phyloP scores from a whole-genome alignment of 228 moss, liverwort and hornwort species.

The Sphagnum fallax region DNA sequence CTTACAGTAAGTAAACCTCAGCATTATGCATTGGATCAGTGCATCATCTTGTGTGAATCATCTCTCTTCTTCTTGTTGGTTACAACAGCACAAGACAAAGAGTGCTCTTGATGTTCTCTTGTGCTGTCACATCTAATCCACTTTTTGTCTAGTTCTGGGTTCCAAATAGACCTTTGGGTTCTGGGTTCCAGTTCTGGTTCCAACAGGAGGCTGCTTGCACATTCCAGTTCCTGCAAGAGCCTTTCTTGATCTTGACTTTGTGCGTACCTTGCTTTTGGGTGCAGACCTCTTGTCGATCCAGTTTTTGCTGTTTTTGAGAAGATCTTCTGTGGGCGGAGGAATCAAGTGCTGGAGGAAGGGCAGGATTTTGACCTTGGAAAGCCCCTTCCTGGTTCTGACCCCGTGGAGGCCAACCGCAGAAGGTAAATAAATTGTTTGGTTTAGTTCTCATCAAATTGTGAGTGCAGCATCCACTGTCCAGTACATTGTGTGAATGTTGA shows the following conservation, averaged over 20 bases:
- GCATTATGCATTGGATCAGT: background rate
- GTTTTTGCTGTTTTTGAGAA: slow-evolving; percentile 56
- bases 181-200: too few relatives aligned
- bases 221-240: too few relatives aligned
- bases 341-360: slow-evolving; percentile 32
- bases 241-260: too few relatives aligned
- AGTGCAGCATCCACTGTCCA: too few relatives aligned
- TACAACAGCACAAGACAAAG: too few relatives aligned
- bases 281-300: slow-evolving; percentile 45
- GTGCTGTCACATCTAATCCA: too few relatives aligned
- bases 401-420: slow-evolving; percentile 83
- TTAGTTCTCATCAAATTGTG: background rate
- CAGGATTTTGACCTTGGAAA: slow-evolving; percentile 48
- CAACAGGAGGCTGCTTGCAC: too few relatives aligned
- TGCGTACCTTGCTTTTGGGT: background rate
- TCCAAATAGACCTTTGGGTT: too few relatives aligned
- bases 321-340: slow-evolving; percentile 52
- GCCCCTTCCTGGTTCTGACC: slow-evolving; percentile 89
- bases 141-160: background rate
- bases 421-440: slow-evolving; percentile 20
- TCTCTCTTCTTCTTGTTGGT: background rate
- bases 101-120: too few relatives aligned
- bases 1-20: slow-evolving; percentile 24
- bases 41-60: background rate
- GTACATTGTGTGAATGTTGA: background rate